These are phyloP conservation scores for Alternaria burnsii DNA, from an alignment of 2,329 filamentous ascomycete genomes.

Conservation along the genomic window DNA sequence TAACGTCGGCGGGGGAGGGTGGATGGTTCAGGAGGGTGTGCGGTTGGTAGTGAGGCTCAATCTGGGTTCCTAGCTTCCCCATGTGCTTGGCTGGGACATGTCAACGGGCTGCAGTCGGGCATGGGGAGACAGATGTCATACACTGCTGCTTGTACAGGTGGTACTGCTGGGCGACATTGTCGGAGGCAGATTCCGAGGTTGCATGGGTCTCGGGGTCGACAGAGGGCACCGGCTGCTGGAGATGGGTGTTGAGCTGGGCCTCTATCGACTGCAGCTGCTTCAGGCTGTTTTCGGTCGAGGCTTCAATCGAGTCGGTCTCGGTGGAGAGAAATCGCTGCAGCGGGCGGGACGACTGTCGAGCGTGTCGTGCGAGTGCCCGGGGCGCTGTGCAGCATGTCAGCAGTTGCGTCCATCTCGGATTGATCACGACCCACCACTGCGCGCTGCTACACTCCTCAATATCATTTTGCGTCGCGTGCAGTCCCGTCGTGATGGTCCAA, in stretches of 20 bases:
- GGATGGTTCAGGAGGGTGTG: conserved; percentile 74
- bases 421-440: conserved; percentile 44
- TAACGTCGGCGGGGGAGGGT: conserved; percentile 79
- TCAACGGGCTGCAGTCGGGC: conserved; percentile 14
- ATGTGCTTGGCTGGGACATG: conserved; percentile 44
- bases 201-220: conserved; percentile 32
- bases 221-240: conserved; percentile 25
- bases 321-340: conserved; percentile 44
- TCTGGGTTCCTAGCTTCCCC: conserved; percentile 49
- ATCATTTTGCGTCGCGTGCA: conserved; percentile 49
- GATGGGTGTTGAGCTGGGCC: conserved; percentile 43
- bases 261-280: conserved; percentile 46
- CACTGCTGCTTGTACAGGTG: conserved; percentile 54
- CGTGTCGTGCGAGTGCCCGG: conserved; percentile 44
- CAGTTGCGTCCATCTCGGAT: background rate
- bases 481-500: conserved; percentile 4
- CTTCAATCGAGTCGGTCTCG: conserved; percentile 43
- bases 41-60: conserved; percentile 68
- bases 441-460: conserved; percentile 52
- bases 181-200: conserved; percentile 19
- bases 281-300: conserved; percentile 40
- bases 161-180: conserved; percentile 53
- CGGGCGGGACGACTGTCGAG: conserved; percentile 21
- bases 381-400: conserved; percentile 43
- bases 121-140: conserved; percentile 16